A percentile compares a stretch with the other conserved stretches of the same genome.
These are phyloP conservation scores for Austroboletus novae-zelandiae DNA, from an alignment of 1,284 basidiomycete species.

Conservation along the genomic window DNA sequence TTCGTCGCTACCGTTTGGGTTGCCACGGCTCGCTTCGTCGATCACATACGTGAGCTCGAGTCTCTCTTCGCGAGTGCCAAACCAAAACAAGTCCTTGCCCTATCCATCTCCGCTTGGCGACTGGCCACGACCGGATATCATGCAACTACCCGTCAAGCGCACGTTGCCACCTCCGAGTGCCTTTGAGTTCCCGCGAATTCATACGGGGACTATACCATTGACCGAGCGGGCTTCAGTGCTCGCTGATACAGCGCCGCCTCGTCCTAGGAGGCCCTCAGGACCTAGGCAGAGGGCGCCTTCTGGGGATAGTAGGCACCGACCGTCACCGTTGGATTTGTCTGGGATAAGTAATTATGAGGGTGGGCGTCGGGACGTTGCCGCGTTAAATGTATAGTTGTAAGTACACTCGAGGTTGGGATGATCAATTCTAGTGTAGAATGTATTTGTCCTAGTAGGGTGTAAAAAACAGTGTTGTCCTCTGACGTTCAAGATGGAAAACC, in stretches of 20 bases:
- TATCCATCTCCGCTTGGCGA: conserved; percentile 51
- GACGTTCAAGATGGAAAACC: conserved; percentile 71
- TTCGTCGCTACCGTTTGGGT: conserved; percentile 11
- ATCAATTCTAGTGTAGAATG: not conserved
- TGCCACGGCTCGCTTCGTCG: conserved; percentile 10
- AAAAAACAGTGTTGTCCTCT: not conserved
- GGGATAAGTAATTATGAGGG: conserved; percentile 15
- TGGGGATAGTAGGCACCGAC: conserved; percentile 28
- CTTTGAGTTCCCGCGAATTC: conserved; percentile 20
- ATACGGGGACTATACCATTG: not conserved
- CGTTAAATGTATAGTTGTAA: not conserved
- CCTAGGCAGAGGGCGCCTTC: conserved; percentile 27
- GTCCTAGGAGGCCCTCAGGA: conserved; percentile 41
- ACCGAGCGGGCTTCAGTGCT: conserved; percentile 5
- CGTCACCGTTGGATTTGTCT: conserved; percentile 35
- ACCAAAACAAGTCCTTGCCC: conserved; percentile 15
- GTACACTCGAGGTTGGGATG: not conserved
- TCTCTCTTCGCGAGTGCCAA: conserved; percentile 18
- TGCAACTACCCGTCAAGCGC: conserved; percentile 38
- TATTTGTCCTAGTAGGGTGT: not conserved
- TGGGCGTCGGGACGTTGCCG: not conserved
- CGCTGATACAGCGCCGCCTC: conserved; percentile 15
- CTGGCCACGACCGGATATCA: conserved; percentile 54
- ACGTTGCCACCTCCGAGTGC: conserved; percentile 26
- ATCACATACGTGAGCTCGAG: conserved; percentile 34